Conservation (phyloP, 352 stramenopile species). For the Pythium brassicae region DNA sequence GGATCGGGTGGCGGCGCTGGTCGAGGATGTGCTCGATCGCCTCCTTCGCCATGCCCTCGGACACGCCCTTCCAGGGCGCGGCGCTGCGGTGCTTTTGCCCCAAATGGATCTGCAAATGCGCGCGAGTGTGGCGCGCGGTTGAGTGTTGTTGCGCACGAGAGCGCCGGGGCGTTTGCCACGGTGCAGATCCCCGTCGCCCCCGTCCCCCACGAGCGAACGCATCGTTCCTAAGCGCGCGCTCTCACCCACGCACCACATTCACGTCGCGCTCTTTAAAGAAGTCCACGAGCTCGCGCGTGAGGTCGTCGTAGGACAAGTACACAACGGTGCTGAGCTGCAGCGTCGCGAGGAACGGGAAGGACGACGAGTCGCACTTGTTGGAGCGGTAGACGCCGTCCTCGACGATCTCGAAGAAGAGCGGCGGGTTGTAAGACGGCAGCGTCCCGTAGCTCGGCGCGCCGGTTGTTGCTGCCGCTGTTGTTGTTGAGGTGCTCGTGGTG, state of each 20-base stretch:
- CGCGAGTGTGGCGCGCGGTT: too few relatives aligned
- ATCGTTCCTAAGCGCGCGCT: background rate
- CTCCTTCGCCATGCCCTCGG: conserved; percentile 83
- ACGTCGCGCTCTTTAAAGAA: conserved; percentile 85
- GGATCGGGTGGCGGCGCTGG: conserved; percentile 68
- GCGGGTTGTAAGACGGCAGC: conserved; percentile 76
- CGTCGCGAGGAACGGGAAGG: conserved; percentile 76
- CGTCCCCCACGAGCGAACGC: background rate
- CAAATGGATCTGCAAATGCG: conserved; percentile 70
- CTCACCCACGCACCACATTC: conserved; percentile 39
- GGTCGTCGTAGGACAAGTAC: conserved; percentile 82
- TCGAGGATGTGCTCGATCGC: conserved; percentile 83
- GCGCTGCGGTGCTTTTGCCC: conserved; percentile 74
- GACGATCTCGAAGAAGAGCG: conserved; percentile 86
- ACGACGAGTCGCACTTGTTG: conserved; percentile 85
- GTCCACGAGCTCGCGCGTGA: conserved; percentile 67
- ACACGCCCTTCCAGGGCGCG: conserved; percentile 70
- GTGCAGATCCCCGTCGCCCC: too few relatives aligned
- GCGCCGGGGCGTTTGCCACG: background rate
- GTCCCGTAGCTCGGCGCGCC: conserved; percentile 36
- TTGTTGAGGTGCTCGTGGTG: conserved; percentile 6
- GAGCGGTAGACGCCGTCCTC: conserved; percentile 80
- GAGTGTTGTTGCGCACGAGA: too few relatives aligned
- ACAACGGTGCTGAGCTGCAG: conserved; percentile 83
- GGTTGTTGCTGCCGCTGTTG: conserved; percentile 5